Percentiles rank a stretch among this genome's conserved stretches.
Conservation (phyloP, 371 early-diverging fungal genomes). For the Zancudomyces culisetae region DNA sequence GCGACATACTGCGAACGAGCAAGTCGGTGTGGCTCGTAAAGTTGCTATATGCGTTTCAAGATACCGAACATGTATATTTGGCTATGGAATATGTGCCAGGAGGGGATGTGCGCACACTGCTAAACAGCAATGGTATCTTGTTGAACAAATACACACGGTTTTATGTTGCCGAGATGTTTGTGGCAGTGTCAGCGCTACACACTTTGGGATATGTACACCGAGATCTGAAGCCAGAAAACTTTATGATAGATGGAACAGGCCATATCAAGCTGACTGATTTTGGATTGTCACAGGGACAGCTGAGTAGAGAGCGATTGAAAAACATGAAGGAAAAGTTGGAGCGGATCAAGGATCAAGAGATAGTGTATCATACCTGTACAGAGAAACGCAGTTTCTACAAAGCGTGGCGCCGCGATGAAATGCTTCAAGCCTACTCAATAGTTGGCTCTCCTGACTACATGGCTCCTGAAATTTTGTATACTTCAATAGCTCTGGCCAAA, state of each 20-base stretch:
- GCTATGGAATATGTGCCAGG: conserved; percentile 81
- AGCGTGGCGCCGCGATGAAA: conserved; percentile 22
- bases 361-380: conserved; percentile 21
- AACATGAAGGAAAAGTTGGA: conserved; percentile 36
- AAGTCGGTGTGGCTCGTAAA: conserved; percentile 54
- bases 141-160: conserved; percentile 38
- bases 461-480: conserved; percentile 48
- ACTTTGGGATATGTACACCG: conserved; percentile 46
- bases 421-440: conserved; percentile 35
- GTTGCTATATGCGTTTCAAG: conserved; percentile 57
- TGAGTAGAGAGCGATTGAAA: conserved; percentile 37
- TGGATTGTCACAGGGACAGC: conserved; percentile 62
- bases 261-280: conserved; percentile 81
- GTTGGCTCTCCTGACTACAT: conserved; percentile 72
- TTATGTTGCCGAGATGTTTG: conserved; percentile 44
- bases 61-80: conserved; percentile 31
- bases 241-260: conserved; percentile 45
- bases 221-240: conserved; percentile 82
- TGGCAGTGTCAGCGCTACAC: conserved; percentile 47
- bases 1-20: conserved; percentile 40
- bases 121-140: conserved; percentile 41
- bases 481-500: conserved; percentile 17
- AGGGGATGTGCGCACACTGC: conserved; percentile 63
- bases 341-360: conserved; percentile 27
- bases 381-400: conserved; percentile 32